phyloP scores from a whole-genome alignment of 495 filamentous ascomycete genomes.

The Aspergillus hancockii region DNA sequence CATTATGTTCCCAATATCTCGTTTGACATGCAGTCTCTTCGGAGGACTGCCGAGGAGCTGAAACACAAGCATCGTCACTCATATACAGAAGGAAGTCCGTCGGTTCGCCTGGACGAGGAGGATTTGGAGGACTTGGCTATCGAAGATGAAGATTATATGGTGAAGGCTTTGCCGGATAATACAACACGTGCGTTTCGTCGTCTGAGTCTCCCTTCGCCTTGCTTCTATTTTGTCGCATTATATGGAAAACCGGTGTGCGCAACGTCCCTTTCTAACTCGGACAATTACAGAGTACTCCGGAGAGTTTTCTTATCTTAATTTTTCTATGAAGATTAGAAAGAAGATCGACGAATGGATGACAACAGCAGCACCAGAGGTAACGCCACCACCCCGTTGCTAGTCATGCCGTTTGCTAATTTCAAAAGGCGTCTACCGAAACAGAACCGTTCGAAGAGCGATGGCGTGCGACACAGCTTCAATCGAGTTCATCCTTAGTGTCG shows the following conservation, averaged over 20 bases:
- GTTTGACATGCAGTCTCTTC: conserved; percentile 46
- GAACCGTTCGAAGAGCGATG: conserved; percentile 51
- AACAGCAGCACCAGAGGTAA: conserved; percentile 44
- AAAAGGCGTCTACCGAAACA: conserved; percentile 41
- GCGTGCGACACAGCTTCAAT: conserved; percentile 51
- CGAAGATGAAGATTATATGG: conserved; percentile 48
- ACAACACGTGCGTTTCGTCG: conserved; percentile 48
- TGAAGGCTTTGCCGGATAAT: conserved; percentile 49
- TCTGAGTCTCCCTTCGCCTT: conserved; percentile 22
- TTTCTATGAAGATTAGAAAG: conserved; percentile 50
- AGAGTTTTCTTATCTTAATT: conserved; percentile 54
- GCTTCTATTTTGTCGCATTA: not conserved
- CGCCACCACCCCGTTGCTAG: not conserved
- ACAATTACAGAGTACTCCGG: conserved; percentile 48
- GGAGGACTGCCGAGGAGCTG: conserved; percentile 42
- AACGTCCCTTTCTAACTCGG: not conserved
- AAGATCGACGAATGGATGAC: conserved; percentile 54
- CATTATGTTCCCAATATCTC: conserved; percentile 46
- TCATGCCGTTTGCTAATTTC: conserved; percentile 13
- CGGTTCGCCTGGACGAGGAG: conserved; percentile 36
- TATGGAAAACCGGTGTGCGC: not conserved
- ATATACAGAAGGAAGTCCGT: conserved; percentile 35
- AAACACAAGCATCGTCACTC: conserved; percentile 39
- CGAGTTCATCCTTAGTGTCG: conserved; percentile 40
- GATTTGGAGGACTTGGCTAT: conserved; percentile 47